Percentiles rank a stretch among this genome's conserved stretches.
Evolutionary conservation across 2,329 filamentous ascomycete genomes (phyloP).

Genomic region (Fusarium sulawesiense): DNA sequence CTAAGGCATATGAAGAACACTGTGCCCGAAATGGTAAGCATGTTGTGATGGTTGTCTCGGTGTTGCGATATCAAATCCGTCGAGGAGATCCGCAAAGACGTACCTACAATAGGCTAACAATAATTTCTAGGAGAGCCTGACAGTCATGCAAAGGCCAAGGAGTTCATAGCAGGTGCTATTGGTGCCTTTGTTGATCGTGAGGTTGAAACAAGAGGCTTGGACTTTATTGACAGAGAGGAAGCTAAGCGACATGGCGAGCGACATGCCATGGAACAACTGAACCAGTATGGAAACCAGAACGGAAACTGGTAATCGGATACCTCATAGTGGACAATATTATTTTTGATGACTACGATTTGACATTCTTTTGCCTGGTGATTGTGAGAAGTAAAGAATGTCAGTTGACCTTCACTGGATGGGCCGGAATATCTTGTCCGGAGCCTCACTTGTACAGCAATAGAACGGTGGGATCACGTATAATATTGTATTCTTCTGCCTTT

Average conservation of each 20-base stretch:
- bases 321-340: neutral
- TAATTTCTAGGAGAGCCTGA: slow-evolving; percentile 42
- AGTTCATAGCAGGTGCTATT: slow-evolving; percentile 45
- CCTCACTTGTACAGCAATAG: neutral
- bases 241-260: slow-evolving; percentile 47
- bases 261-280: slow-evolving; percentile 44
- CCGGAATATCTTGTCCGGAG: neutral
- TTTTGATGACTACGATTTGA: neutral
- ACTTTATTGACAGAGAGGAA: slow-evolving; percentile 45
- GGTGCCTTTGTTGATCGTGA: slow-evolving; percentile 50
- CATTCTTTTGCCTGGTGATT: neutral
- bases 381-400: neutral
- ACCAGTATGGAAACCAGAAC: slow-evolving; percentile 26
- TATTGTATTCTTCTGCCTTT: fast-evolving
- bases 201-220: slow-evolving; percentile 48
- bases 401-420: neutral
- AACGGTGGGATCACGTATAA: neutral
- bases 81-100: neutral
- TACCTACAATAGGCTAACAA: neutral
- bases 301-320: neutral
- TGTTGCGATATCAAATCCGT: neutral
- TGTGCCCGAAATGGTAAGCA: slow-evolving; percentile 42
- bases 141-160: slow-evolving; percentile 47
- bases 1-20: slow-evolving; percentile 49
- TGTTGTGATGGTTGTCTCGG: neutral